Base-by-base conservation (phyloP, 2,329 filamentous ascomycete genomes). In the Phaeophleospora eucalypticola region DNA sequence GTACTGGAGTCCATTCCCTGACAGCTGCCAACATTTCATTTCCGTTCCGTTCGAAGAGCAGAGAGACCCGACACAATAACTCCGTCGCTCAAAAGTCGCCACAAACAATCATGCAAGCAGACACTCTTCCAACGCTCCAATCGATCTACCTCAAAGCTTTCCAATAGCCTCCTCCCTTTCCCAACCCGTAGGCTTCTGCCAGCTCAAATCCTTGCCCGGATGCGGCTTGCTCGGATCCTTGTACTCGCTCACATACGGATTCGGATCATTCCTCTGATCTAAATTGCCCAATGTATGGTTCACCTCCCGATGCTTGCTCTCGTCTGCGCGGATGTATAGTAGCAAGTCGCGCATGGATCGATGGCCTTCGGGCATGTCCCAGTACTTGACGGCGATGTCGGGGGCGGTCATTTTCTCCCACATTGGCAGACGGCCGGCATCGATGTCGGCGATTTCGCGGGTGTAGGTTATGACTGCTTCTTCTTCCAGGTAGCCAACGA, bases 401-500 rank as follows among this genome's bases (percentile, higher is more conserved):
- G 93, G 93, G 2, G 93, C 88, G 43, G 77, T 60, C 61, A 95
- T 83, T 6, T 82, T 78, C 19, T 80, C 75, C 90, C 93, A 98
- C 58, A 82, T 82, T 0, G 90, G 89, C 12, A 96, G 73, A 48
- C 81, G 79, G n/a, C 91, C 91, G 2, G 79, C 77, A 48, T 97
- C 90, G 18, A 98, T 79, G 63, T 97, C 93, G 56, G 82, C 76
- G 59, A 97, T 86, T 51, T 89, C 87, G 41, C 89, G 83, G 0
- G 89, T 93, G 72, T 98, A 98, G 0, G 93, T 98, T 63, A 95
- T 80, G 1, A 97, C 91, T 7, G 93, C 93, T 69, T 98, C 93
- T 67, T 98, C 93, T 69, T 98, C 93, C 10, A 98, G 81, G 60
- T 97, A 97, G 1, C 90, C 93, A 43, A 97, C 90, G 68, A 98